Conservation (phyloP, 2,329 filamentous ascomycete species). For the Leptoxyphium fumago region DNA sequence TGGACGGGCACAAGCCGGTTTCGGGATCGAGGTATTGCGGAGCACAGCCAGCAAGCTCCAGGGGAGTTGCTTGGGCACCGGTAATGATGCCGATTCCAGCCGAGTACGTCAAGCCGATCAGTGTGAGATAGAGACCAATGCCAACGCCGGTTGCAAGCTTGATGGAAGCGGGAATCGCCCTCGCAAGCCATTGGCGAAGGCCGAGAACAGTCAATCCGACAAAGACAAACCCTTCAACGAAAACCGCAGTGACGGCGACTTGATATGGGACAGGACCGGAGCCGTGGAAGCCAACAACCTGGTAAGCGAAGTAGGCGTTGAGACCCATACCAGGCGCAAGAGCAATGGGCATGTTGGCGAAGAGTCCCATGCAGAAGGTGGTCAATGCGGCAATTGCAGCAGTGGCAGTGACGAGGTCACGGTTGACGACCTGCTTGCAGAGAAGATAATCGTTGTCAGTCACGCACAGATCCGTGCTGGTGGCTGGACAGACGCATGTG, state of each 20-base stretch:
- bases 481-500: conserved; percentile 55
- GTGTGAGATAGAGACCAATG: conserved; percentile 67
- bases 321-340: conserved; percentile 65
- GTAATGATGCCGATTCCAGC: conserved; percentile 70
- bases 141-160: conserved; percentile 77
- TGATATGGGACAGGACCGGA: conserved; percentile 57
- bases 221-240: conserved; percentile 79
- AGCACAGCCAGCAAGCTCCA: conserved; percentile 62
- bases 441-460: conserved; percentile 45
- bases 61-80: conserved; percentile 51
- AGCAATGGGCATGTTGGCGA: conserved; percentile 67
- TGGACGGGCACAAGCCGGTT: conserved; percentile 45
- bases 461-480: conserved; percentile 37
- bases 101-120: conserved; percentile 63
- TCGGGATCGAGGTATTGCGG: conserved; percentile 27
- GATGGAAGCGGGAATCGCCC: conserved; percentile 68
- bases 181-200: conserved; percentile 75
- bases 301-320: conserved; percentile 79
- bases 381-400: conserved; percentile 67
- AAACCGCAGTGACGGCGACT: conserved; percentile 70
- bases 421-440: conserved; percentile 50
- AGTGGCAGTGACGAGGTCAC: conserved; percentile 71
- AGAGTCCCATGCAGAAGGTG: conserved; percentile 70
- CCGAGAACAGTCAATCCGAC: conserved; percentile 65
- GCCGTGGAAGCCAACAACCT: conserved; percentile 64